Percentiles rank a stretch among this genome's conserved stretches.
Evolutionary conservation across 2,329 filamentous ascomycete species (phyloP).

Genomic region (Aureobasidium leucospermi): DNA sequence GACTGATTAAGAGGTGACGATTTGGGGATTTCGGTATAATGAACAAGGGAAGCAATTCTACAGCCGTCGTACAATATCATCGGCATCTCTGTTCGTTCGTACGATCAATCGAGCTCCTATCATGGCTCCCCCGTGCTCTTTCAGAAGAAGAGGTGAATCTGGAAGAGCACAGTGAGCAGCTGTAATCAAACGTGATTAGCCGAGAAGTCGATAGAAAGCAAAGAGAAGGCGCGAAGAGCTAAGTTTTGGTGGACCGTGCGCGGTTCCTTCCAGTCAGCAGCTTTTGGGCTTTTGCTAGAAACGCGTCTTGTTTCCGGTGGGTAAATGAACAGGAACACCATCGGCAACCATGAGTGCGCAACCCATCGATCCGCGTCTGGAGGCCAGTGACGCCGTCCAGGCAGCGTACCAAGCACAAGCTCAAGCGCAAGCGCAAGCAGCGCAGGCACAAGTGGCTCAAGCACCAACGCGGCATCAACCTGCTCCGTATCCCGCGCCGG

Average conservation of each 20-base stretch:
- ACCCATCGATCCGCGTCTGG: slow-evolving; percentile 10
- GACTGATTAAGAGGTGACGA: slow-evolving; percentile 18
- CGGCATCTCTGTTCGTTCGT: no score
- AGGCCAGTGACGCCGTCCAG: slow-evolving; percentile 10
- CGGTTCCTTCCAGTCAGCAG: slow-evolving; percentile 6
- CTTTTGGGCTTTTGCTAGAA: background rate
- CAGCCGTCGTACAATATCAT: no score
- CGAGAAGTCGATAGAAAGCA: background rate
- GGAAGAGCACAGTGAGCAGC: background rate
- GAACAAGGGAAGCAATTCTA: no score
- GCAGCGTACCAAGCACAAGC: slow-evolving; percentile 11
- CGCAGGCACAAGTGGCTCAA: slow-evolving; percentile 8
- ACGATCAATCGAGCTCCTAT: no score
- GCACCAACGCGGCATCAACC: slow-evolving; percentile 13
- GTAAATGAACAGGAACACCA: background rate
- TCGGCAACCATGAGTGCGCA: slow-evolving; percentile 6
- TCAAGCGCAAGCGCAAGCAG: slow-evolving; percentile 5
- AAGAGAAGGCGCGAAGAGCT: background rate
- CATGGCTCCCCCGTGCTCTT: no score
- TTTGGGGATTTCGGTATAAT: background rate
- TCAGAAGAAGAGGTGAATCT: no score
- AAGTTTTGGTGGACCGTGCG: background rate
- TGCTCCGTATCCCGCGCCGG: slow-evolving; percentile 13
- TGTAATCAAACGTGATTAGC: background rate
- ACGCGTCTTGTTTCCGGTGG: background rate